Conservation (phyloP, 805 yeast species). For the Zygosaccharomyces pseudorouxii region DNA sequence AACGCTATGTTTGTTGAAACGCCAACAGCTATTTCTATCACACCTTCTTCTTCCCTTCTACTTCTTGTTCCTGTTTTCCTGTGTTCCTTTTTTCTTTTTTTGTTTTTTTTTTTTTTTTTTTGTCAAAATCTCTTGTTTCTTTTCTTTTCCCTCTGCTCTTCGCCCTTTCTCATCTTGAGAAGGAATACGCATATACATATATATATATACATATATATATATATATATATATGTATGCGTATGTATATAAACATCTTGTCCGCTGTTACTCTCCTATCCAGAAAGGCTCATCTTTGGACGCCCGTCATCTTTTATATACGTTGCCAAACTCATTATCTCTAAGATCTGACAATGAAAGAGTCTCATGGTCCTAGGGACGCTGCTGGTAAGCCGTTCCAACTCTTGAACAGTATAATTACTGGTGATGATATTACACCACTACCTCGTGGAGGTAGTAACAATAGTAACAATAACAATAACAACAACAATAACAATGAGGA, state of each 20-base stretch:
- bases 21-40: too few species aligned
- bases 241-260: background rate
- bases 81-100: background rate
- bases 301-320: too few species aligned
- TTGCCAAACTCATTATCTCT: background rate
- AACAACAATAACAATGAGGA: background rate
- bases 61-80: too few species aligned
- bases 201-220: background rate
- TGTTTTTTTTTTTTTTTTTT: constrained; percentile 1
- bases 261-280: background rate
- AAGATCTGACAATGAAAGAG: constrained; percentile 1
- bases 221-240: background rate
- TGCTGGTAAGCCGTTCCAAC: constrained; percentile 17
- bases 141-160: background rate
- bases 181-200: background rate
- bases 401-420: constrained; percentile 25
- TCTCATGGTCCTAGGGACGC: constrained; percentile 7
- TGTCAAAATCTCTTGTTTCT: background rate
- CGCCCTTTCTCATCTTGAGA: constrained; percentile 1
- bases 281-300: too few species aligned
- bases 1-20: too few species aligned
- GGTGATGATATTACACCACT: constrained; percentile 28
- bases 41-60: too few species aligned
- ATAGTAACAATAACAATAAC: constrained; percentile 1
- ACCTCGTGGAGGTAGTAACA: constrained; percentile 8